Conservation (phyloP, 2,329 filamentous ascomycete species). For the Pseudocercospora crystallina region DNA sequence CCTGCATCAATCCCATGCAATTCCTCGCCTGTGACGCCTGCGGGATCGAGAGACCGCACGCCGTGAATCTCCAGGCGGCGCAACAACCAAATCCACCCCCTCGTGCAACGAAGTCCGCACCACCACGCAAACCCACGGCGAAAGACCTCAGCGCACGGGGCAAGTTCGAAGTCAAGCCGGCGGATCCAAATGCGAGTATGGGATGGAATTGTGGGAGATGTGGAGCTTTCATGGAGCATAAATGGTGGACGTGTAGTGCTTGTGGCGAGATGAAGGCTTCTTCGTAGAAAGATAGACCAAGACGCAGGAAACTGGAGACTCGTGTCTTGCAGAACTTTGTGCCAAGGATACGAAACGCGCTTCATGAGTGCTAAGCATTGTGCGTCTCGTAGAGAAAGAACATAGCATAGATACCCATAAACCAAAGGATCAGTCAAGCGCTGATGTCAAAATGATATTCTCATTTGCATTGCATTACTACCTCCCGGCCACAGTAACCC, state of each 20-base stretch:
- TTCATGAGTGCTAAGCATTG: too few relatives aligned
- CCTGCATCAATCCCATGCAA: constrained; percentile 60
- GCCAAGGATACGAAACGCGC: too few relatives aligned
- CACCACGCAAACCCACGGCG: constrained; percentile 1
- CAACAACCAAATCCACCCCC: constrained; percentile 1
- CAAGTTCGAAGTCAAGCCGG: constrained; percentile 8
- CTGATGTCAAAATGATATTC: too few relatives aligned
- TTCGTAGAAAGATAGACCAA: constrained; percentile 43
- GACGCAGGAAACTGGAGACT: too few relatives aligned
- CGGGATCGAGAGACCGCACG: constrained; percentile 53
- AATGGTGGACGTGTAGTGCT: constrained; percentile 64
- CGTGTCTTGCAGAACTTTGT: too few relatives aligned
- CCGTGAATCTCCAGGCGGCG: constrained; percentile 32
- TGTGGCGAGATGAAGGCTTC: constrained; percentile 60
- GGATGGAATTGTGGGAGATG: constrained; percentile 62
- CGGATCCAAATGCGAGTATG: constrained; percentile 48
- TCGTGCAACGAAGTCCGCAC: constrained; percentile 23
- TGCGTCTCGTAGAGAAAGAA: too few relatives aligned
- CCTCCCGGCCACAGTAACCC: too few relatives aligned
- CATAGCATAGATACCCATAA: too few relatives aligned
- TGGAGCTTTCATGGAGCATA: constrained; percentile 61
- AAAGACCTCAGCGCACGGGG: constrained; percentile 7
- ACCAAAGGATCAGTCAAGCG: too few relatives aligned
- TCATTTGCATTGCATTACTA: too few relatives aligned
- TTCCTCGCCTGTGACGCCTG: constrained; percentile 63